Evolutionary conservation across 2,329 filamentous ascomycete species (phyloP), one percentile per base, ranked within the genome.

Genomic region (Arthrobotrys megalospora): DNA sequence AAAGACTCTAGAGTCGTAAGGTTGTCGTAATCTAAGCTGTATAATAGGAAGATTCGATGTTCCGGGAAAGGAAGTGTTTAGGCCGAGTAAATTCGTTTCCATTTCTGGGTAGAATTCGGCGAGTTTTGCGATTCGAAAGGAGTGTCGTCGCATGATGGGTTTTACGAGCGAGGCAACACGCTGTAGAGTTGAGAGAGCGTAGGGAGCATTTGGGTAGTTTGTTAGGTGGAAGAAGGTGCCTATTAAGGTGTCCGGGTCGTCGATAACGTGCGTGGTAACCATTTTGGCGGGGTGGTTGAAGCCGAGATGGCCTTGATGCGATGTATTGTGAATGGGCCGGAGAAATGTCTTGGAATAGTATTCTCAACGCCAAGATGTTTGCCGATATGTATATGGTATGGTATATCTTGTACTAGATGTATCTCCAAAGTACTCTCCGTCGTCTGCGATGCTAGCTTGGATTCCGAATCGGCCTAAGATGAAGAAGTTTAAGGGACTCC

Each of bases 91-190:
- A 24, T 79, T 75, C 5, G 69, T 58, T 53, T 79, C 68, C 70
- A 79, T 79, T 11, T 89, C 86, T 0, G 95, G 95, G 77, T 93
- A 92, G 85, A 98, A 97, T 83, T 98, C 95, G 60, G 91, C 90
- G 14, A 98, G 88, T 58, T 92, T 89, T 32, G 88, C 88, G 38
- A 98, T 93, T 79, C 87, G 91, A 93, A 94, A 98, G 69, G 88
- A 88, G 50, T 93, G 90, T 58, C 93, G 93, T 80, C 93, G 89
- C 94, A 98, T 98, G 80, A 98, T 93, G 16, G 95, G 95, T 84
- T 97, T 97, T 79, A 97, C 94, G 72, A 96, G 85, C 28, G 94
- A 97, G 1, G 93, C 93, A 47, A 96, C 88, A 84, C 92, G 94
- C 82, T 90, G 92, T 24, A 98, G 87, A 72, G 89, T 89, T 41